Evolutionary conservation across 768 basidiomycete species (phyloP).

Genomic region (Sistotremastrum suecicum): DNA sequence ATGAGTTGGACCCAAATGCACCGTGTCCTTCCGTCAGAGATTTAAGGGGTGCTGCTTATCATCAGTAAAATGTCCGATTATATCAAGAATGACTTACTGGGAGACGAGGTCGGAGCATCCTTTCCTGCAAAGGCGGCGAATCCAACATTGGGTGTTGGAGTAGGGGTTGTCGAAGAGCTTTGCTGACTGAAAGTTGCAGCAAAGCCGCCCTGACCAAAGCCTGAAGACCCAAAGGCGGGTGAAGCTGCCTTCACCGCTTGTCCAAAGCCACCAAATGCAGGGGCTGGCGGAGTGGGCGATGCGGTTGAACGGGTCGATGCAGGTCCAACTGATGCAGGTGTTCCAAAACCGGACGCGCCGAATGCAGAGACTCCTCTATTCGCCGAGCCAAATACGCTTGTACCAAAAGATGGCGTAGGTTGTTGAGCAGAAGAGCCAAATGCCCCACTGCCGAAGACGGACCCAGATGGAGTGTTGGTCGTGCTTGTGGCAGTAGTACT

Average conservation of each 20-base stretch:
- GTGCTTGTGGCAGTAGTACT: too few species aligned
- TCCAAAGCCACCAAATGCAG: background rate
- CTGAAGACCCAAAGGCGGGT: conserved; percentile 21
- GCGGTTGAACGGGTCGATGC: background rate
- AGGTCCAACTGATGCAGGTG: conserved; percentile 20
- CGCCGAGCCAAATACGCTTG: conserved; percentile 14
- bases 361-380: conserved; percentile 20
- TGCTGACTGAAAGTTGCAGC: conserved; percentile 3
- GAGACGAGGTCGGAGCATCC: too few species aligned
- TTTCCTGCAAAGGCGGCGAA: too few species aligned
- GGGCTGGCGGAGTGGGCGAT: background rate
- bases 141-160: too few species aligned
- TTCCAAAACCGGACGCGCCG: conserved; percentile 22
- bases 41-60: background rate
- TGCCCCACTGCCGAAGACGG: too few species aligned
- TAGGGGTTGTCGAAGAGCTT: too few species aligned
- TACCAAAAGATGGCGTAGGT: too few species aligned
- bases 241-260: background rate
- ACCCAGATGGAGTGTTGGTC: too few species aligned
- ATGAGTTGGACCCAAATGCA: too few species aligned
- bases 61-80: too few species aligned
- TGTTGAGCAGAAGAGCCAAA: too few species aligned
- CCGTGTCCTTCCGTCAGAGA: conserved; percentile 5
- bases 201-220: conserved; percentile 25
- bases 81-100: too few species aligned